A percentile compares a stretch with the other conserved stretches of the same genome.
Evolutionary conservation across 148 eudicot genomes (phyloP).

Genomic region (Polygonum maritimum): DNA sequence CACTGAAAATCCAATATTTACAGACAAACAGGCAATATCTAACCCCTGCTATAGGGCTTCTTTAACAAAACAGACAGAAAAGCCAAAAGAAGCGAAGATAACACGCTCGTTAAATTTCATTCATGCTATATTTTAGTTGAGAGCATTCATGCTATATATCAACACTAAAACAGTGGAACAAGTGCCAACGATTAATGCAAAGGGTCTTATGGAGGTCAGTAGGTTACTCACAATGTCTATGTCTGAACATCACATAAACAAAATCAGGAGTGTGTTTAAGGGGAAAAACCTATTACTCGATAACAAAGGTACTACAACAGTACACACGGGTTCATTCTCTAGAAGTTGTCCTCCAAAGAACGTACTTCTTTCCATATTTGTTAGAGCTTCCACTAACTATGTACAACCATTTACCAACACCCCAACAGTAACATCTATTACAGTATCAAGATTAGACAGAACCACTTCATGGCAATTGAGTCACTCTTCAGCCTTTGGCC

Average conservation of each 20-base stretch:
- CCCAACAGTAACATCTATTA: background rate
- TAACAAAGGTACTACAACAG: background rate
- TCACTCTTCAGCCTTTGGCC: background rate
- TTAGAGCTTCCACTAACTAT: background rate
- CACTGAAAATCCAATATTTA: background rate
- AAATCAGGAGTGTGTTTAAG: background rate
- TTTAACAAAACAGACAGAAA: background rate
- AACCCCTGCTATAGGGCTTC: background rate
- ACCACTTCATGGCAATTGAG: background rate
- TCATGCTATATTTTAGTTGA: background rate
- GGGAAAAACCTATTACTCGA: background rate
- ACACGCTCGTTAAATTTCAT: background rate
- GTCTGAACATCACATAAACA: background rate
- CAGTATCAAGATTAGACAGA: background rate
- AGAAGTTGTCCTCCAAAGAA: background rate
- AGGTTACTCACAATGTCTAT: background rate
- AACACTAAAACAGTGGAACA: background rate
- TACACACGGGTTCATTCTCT: background rate
- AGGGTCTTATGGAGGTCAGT: background rate
- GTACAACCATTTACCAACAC: background rate
- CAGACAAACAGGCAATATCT: background rate
- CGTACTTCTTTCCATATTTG: background rate
- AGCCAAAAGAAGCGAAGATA: background rate
- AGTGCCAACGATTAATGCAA: background rate
- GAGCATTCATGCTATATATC: background rate